Conservation (phyloP, 768 basidiomycete genomes). For the Leccinellum rugosiceps region DNA sequence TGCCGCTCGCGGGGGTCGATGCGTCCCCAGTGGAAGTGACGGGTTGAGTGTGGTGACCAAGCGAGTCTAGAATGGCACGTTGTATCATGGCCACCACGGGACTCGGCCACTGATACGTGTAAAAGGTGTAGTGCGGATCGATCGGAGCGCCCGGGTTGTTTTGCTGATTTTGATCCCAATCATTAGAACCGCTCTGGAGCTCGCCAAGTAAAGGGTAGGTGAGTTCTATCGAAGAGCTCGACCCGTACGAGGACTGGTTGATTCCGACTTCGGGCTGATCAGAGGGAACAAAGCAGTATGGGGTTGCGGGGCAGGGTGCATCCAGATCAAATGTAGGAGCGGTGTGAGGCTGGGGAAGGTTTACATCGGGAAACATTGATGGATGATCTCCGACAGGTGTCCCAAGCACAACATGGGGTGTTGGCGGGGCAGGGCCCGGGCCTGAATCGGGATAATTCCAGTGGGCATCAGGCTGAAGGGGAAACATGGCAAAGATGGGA, state of each 20-base stretch:
- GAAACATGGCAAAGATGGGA: constrained; percentile 1
- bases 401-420: constrained; percentile 7
- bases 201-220: background rate
- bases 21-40: constrained; percentile 5
- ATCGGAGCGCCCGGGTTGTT: background rate
- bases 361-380: constrained; percentile 4
- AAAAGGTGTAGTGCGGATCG: background rate
- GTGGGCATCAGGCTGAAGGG: background rate
- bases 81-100: constrained; percentile 12
- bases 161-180: background rate
- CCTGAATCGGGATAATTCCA: background rate
- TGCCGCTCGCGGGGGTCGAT: constrained; percentile 6
- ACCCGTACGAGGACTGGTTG: background rate
- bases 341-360: background rate
- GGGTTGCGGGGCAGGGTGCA: constrained; percentile 16
- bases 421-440: constrained; percentile 2
- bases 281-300: constrained; percentile 1
- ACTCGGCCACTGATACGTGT: constrained; percentile 10
- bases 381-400: background rate
- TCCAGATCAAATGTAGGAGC: background rate
- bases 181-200: background rate
- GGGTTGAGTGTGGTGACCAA: background rate
- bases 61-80: constrained; percentile 3
- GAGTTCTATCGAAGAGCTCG: background rate
- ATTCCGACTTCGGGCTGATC: background rate